Evolutionary conservation across 495 filamentous ascomycete species (phyloP).

Genomic region (Hyaloscypha bicolor): DNA sequence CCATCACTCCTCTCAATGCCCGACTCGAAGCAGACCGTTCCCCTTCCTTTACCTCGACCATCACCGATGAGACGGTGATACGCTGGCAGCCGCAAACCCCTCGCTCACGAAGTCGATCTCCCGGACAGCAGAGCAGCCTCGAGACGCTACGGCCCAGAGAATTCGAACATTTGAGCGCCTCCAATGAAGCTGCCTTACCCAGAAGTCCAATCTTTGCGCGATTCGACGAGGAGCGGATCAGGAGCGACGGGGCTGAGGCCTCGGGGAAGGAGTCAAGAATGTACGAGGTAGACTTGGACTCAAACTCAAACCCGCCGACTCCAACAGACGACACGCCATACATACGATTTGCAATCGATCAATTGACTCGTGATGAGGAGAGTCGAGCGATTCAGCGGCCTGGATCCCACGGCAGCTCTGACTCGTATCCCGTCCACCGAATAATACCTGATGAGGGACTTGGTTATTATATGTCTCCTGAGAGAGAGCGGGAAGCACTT

Average conservation of each 20-base stretch:
- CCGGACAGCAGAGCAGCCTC: conserved; percentile 33
- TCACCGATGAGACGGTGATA: conserved; percentile 51
- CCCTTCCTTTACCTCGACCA: conserved; percentile 47
- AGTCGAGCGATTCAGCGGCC: conserved; percentile 34
- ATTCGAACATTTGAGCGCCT: conserved; percentile 29
- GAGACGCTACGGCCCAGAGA: conserved; percentile 35
- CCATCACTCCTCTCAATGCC: conserved; percentile 63
- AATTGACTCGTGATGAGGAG: conserved; percentile 68
- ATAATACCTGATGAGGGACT: conserved; percentile 53
- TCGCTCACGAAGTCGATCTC: conserved; percentile 37
- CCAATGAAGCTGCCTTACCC: conserved; percentile 28
- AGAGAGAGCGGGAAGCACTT: conserved; percentile 28
- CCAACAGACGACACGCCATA: conserved; percentile 70
- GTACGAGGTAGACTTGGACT: conserved; percentile 16
- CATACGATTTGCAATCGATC: conserved; percentile 73
- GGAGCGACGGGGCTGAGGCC: conserved; percentile 36
- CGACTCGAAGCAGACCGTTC: conserved; percentile 49
- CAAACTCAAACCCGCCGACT: conserved; percentile 49
- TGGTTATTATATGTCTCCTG: conserved; percentile 37
- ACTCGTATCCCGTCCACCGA: conserved; percentile 51
- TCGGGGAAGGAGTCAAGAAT: conserved; percentile 32
- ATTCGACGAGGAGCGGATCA: conserved; percentile 41
- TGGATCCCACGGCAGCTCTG: conserved; percentile 40
- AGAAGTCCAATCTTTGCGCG: conserved; percentile 34
- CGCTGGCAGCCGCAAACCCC: conserved; percentile 57